A percentile compares a stretch with the other conserved stretches of the same genome.
phyloP scores from a whole-genome alignment of 1,139 yeast species.

The Candida albicans region DNA sequence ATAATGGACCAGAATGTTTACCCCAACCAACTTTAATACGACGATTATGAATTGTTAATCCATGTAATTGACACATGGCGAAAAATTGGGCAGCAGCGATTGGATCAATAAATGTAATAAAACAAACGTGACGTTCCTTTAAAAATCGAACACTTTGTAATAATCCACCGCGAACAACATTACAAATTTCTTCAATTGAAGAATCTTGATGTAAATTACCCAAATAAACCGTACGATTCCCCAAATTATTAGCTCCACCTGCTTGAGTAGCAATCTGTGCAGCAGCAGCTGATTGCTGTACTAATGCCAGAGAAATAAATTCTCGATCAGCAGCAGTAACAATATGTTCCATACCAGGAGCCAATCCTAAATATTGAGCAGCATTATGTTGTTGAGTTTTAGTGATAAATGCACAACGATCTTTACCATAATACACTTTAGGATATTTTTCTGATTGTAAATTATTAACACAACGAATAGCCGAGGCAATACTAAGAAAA shows the following conservation, averaged over 20 bases:
- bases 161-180: slow-evolving; percentile 89
- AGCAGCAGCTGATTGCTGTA: slow-evolving; percentile 70
- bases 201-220: slow-evolving; percentile 87
- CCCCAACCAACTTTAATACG: slow-evolving; percentile 96
- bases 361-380: slow-evolving; percentile 88
- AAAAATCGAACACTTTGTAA: slow-evolving; percentile 72
- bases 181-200: slow-evolving; percentile 88
- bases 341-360: slow-evolving; percentile 85
- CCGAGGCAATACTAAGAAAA: slow-evolving; percentile 57
- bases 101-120: slow-evolving; percentile 88
- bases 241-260: slow-evolving; percentile 77
- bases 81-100: slow-evolving; percentile 92
- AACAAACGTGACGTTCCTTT: slow-evolving; percentile 83
- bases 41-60: slow-evolving; percentile 75
- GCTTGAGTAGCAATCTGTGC: slow-evolving; percentile 73
- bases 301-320: slow-evolving; percentile 57
- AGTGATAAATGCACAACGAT: slow-evolving; percentile 74
- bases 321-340: slow-evolving; percentile 80
- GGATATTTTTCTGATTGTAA: slow-evolving; percentile 52
- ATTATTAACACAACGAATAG: slow-evolving; percentile 58
- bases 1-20: slow-evolving; percentile 85
- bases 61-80: slow-evolving; percentile 83
- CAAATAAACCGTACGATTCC: slow-evolving; percentile 88
- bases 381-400: slow-evolving; percentile 97
- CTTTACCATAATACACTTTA: slow-evolving; percentile 62